A percentile compares a stretch with the other conserved stretches of the same genome.
These are phyloP conservation scores for Colletotrichum brevisporum DNA, from an alignment of 2,329 filamentous ascomycete species.

Conservation along the genomic window DNA sequence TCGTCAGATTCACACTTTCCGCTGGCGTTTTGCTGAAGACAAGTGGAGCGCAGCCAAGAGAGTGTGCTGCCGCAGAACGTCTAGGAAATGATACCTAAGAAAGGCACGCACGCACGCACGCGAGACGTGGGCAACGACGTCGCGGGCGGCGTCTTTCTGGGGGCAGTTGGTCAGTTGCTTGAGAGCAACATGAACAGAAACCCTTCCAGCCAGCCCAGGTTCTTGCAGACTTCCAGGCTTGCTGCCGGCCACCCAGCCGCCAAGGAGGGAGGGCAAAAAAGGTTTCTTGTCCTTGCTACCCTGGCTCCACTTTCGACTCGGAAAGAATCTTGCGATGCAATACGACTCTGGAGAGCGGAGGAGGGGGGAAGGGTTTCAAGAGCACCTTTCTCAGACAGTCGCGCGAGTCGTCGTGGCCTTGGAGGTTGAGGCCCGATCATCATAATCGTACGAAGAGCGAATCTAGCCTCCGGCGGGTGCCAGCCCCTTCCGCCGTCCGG, in stretches of 20 bases:
- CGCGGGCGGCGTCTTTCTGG: neutral
- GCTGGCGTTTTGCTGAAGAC: conserved; percentile 24
- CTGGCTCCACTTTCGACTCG: conserved; percentile 35
- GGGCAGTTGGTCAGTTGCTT: neutral
- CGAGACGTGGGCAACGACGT: conserved; percentile 15
- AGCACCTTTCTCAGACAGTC: conserved; percentile 34
- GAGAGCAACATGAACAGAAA: conserved; percentile 14
- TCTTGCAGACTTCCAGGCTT: no score
- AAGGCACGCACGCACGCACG: neutral
- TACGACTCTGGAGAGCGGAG: conserved; percentile 31
- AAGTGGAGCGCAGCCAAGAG: conserved; percentile 29
- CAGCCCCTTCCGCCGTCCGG: conserved; percentile 5
- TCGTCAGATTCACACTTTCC: conserved; percentile 10
- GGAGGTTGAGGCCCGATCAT: conserved; percentile 21
- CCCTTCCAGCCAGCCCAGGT: neutral
- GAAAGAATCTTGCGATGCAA: conserved; percentile 40
- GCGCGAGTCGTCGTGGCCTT: conserved; percentile 31
- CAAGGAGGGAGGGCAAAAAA: conserved; percentile 13
- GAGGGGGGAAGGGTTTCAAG: conserved; percentile 33
- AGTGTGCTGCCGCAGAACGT: neutral
- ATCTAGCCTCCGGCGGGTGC: neutral
- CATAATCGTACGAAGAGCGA: conserved; percentile 32
- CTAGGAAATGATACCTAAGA: neutral
- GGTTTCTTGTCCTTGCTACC: conserved; percentile 34
- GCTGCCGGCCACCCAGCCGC: neutral